These are phyloP conservation scores for Neofusicoccum sp. DNA, from an alignment of 2,329 filamentous ascomycete species.

Conservation along the genomic window DNA sequence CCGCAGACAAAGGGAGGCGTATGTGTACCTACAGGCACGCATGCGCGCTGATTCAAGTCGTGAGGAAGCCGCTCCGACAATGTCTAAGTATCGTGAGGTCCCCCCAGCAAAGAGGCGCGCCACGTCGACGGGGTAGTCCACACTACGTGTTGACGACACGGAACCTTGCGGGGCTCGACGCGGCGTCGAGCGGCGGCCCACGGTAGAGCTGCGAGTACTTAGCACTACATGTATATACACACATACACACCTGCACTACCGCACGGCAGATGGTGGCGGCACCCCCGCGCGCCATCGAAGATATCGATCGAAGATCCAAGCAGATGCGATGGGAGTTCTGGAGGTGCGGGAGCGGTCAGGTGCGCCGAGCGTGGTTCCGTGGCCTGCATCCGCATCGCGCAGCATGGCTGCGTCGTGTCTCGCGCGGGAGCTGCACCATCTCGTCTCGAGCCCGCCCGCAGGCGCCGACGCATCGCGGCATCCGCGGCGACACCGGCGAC, in stretches of 20 bases:
- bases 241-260: neutral
- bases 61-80: neutral
- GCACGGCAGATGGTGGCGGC: neutral
- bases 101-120: neutral
- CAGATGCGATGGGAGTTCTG: neutral
- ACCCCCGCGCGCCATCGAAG: neutral
- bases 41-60: neutral
- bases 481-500: neutral
- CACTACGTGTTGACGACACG: too few relatives aligned
- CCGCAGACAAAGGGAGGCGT: neutral
- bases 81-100: neutral
- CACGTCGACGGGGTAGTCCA: too few relatives aligned
- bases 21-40: neutral
- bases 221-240: neutral
- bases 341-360: neutral
- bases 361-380: neutral
- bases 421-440: neutral
- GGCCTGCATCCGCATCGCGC: constrained; percentile 1
- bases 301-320: neutral
- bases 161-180: too few relatives aligned
- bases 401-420: neutral
- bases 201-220: neutral
- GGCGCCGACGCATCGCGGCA: neutral
- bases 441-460: neutral
- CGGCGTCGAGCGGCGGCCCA: too few relatives aligned